Evolutionary conservation across 768 basidiomycete species (phyloP), one percentile per base, ranked within the genome.

Genomic region (Macrolepiota fuliginosa): DNA sequence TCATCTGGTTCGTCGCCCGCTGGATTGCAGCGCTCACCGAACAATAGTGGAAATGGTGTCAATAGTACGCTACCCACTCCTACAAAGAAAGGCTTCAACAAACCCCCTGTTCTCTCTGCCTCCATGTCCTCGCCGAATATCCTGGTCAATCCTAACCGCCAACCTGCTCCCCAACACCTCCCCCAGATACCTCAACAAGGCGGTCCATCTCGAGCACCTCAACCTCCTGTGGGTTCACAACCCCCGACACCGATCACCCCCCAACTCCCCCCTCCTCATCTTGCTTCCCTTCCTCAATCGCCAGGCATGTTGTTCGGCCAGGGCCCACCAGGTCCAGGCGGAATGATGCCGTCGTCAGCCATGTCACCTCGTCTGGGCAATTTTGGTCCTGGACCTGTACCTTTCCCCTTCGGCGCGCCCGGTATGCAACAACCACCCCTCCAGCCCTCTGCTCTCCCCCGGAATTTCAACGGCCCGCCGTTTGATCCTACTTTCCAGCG

Each of bases 11-110:
- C 83, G 24, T 73, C 81, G 19, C 64, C 74, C 22, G 72, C 79
- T 49, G 70, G 49, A 54, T 67, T 66, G 58, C 80, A 76, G 63
- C 81, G 78, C 37, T 77, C 79, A 32, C 79, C 79, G 9, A 79
- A 78, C 50, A 69, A 59, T 45, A 71, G 67, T 39, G 62, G 58
- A 36, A 61, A 64, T 13, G 65, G 54, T 39, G 77, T 74, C 40
- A 83, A 80, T 63, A 77, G 80, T 22, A 71, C 73, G 15, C 22
- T 42, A 35, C 12, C 39, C 22, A 61, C 40, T 45, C 69, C 80
- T 50, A 73, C 77, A 46, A 91, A 90, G 82, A 91, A 89, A 79
- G 83, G 81, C 59, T 75, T 80, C 68, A 82, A 75, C 29, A 66
- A 88, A 72, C 71, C 78, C 62, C 62, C 73, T 42, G 58, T 69